Evolutionary conservation across 768 basidiomycete species (phyloP).

Genomic region (Termitomyces sp.): DNA sequence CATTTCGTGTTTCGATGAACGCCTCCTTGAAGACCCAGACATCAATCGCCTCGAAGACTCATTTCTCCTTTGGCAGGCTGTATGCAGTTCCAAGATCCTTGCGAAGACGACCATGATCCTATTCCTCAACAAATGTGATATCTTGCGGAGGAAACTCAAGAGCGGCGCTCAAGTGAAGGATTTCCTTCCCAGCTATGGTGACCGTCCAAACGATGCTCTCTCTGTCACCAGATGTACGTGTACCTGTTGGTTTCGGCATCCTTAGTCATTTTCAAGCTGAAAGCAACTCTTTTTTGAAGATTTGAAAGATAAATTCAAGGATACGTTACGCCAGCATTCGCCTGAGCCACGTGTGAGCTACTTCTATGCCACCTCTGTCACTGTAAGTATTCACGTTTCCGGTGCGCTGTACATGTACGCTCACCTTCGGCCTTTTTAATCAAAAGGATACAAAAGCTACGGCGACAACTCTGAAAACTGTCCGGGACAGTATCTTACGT

Average conservation of each 20-base stretch:
- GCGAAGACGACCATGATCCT: slow-evolving; percentile 57
- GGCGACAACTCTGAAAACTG: slow-evolving; percentile 43
- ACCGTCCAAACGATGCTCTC: slow-evolving; percentile 51
- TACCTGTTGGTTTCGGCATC: not conserved
- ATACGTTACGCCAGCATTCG: slow-evolving; percentile 45
- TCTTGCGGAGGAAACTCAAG: slow-evolving; percentile 45
- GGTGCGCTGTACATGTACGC: too few species aligned
- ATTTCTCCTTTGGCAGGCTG: slow-evolving; percentile 57
- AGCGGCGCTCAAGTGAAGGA: slow-evolving; percentile 35
- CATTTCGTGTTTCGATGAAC: slow-evolving; percentile 40
- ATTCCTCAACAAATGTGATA: slow-evolving; percentile 72
- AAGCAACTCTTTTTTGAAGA: slow-evolving; percentile 24
- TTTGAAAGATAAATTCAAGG: slow-evolving; percentile 38
- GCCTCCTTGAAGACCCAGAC: slow-evolving; percentile 48
- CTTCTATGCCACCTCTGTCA: slow-evolving; percentile 54
- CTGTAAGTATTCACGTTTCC: slow-evolving; percentile 25
- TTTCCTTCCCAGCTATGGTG: slow-evolving; percentile 57
- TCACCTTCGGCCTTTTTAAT: not conserved
- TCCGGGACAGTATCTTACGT: slow-evolving; percentile 49
- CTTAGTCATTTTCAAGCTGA: not conserved
- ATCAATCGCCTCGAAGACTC: slow-evolving; percentile 73
- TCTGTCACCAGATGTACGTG: slow-evolving; percentile 52
- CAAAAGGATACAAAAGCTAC: slow-evolving; percentile 51
- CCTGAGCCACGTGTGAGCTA: slow-evolving; percentile 47
- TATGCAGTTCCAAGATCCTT: slow-evolving; percentile 57